Percentiles rank a stretch among this genome's conserved stretches.
Evolutionary conservation across 169 alveolate genomes (phyloP).

Genomic region (Cystoisospora suis): DNA sequence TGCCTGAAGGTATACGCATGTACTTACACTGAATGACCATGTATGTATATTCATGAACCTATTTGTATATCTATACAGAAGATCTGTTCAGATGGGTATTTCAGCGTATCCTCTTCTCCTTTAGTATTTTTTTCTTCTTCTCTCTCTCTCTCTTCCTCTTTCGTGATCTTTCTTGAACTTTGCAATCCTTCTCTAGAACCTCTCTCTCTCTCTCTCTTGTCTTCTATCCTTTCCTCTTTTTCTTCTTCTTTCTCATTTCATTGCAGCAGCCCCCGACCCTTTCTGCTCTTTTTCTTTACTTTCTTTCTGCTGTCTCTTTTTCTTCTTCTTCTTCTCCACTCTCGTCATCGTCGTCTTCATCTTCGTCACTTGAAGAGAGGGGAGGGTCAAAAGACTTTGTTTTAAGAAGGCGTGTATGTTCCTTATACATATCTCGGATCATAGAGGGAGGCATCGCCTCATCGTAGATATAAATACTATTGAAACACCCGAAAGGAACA

Average conservation of each 20-base stretch:
- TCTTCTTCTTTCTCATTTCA: not conserved
- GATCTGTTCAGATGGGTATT: too few relatives aligned
- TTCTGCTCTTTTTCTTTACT: not conserved
- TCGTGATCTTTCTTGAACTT: not conserved
- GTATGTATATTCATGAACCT: too few relatives aligned
- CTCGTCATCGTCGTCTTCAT: not conserved
- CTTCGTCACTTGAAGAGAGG: not conserved
- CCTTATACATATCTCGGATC: not conserved
- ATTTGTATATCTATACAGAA: too few relatives aligned
- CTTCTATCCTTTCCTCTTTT: too few relatives aligned
- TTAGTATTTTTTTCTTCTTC: not conserved
- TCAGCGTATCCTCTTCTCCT: not conserved
- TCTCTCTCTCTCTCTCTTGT: not conserved
- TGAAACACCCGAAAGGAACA: constrained; percentile 33
- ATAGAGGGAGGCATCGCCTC: not conserved
- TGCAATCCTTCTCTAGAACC: not conserved
- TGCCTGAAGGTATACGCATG: too few relatives aligned
- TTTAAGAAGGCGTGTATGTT: not conserved
- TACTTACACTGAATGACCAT: too few relatives aligned
- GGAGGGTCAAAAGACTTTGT: not conserved
- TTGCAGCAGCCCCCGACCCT: not conserved
- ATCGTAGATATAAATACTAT: not conserved
- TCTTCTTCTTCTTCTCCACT: not conserved
- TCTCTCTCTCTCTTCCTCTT: not conserved
- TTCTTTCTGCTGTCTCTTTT: not conserved